Base-by-base conservation (phyloP, 495 filamentous ascomycete species). In the Neurospora sp. region DNA sequence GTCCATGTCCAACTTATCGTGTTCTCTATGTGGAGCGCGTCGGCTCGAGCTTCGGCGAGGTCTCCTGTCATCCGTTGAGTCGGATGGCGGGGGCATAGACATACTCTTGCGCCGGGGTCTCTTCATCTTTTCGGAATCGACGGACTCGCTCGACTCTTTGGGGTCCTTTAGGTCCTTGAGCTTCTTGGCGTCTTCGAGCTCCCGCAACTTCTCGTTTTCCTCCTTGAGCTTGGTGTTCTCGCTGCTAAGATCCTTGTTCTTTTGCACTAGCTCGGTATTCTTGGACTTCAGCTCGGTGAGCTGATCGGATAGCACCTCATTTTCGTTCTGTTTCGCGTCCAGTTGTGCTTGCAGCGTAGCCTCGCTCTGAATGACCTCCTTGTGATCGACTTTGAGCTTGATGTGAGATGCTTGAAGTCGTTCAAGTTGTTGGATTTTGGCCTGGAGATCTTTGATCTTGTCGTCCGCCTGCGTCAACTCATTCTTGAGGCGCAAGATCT, bases 171-270 rank as follows among this genome's bases (percentile, higher is more conserved):
- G 22, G 12, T 61, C 53, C 7, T 35, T 65, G 53, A 5, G 27
- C 0, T 65, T 65, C 76, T 92, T 88, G 53, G 92, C 92, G 22
- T 91, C 89, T 1, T 86, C 84, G 74, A 97, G 95, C 77, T 91
- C 86, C 83, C 93, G 94, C 84, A 93, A 86, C 0, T 84, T 86
- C 80, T 94, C 96, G 81, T 96, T 94, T 76, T 93, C 87, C 4
- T 88, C 85, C 80, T 97, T 92, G 6, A 97, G 86, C 38, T 95
- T 89, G 77, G 94, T 92, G 74, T 95, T 96, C 87, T 96, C 94
- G 74, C 93, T 88, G 39, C 92, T 86, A 20, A 95, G 86, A 73
- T 91, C 91, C 84, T 96, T 97, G 20, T 94, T 92, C 79, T 97
- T 92, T 40, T 87, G 90, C 77, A 96, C 93, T 22, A 87, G 83